A percentile compares a stretch with the other conserved stretches of the same genome.
These are phyloP conservation scores for Fusarium annulatum DNA, from an alignment of 2,329 filamentous ascomycete genomes.

Conservation along the genomic window DNA sequence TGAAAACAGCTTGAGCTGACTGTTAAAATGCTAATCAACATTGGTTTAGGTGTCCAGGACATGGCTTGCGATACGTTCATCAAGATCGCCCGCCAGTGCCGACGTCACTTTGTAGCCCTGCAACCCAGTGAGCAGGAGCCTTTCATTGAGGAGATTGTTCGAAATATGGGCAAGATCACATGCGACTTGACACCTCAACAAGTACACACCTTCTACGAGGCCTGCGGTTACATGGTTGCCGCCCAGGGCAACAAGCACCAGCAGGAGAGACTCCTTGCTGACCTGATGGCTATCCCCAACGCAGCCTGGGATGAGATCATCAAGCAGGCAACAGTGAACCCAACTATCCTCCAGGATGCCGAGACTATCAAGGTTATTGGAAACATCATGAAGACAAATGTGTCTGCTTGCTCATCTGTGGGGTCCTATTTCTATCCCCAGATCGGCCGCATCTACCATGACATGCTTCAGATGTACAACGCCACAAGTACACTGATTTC, in stretches of 20 bases:
- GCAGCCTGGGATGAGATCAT: constrained; percentile 97
- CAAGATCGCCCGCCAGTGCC: constrained; percentile 98
- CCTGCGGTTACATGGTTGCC: constrained; percentile 98
- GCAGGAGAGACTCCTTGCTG: constrained; percentile 89
- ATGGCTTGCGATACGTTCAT: constrained; percentile 99
- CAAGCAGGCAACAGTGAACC: constrained; percentile 83
- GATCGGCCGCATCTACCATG: constrained; percentile 95
- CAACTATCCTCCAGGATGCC: constrained; percentile 86
- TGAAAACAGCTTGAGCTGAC: constrained; percentile 3
- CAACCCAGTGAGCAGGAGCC: constrained; percentile 95
- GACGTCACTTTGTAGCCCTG: constrained; percentile 94
- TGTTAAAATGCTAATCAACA: constrained; percentile 40
- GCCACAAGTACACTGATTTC: constrained; percentile 97
- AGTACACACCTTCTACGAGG: constrained; percentile 98
- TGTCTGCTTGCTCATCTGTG: constrained; percentile 96
- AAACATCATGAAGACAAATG: constrained; percentile 99
- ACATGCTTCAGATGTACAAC: constrained; percentile 99
- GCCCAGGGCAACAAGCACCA: constrained; percentile 95
- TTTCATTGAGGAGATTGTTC: constrained; percentile 98
- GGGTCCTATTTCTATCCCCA: constrained; percentile 98
- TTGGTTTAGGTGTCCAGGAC: constrained; percentile 83
- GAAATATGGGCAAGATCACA: constrained; percentile 95
- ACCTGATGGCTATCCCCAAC: constrained; percentile 94
- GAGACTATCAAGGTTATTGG: constrained; percentile 99
- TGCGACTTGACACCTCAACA: constrained; percentile 95